A percentile compares a stretch with the other conserved stretches of the same genome.
Evolutionary conservation across 2,329 filamentous ascomycete species (phyloP).

Genomic region (Botrytis medusae): DNA sequence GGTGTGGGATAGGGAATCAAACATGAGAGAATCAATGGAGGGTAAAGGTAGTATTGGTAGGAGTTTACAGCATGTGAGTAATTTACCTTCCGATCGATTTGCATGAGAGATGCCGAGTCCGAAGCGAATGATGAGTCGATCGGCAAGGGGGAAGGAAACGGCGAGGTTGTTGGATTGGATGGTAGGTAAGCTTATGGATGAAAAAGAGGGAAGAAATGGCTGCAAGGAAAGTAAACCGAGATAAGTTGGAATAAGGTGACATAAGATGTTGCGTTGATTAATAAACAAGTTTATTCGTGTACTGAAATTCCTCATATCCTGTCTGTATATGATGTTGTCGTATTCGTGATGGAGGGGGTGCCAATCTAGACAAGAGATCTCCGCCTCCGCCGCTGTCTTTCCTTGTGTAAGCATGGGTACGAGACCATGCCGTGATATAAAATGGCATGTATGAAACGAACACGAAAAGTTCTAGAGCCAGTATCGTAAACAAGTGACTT

Average conservation of each 20-base stretch:
- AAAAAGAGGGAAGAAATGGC: not conserved
- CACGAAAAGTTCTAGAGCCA: not conserved
- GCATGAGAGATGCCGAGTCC: not conserved
- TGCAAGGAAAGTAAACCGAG: not conserved
- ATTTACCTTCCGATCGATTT: constrained; percentile 7
- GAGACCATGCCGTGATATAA: constrained; percentile 2
- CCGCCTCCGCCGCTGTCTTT: not conserved
- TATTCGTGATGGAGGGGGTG: not conserved
- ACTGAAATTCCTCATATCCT: not conserved
- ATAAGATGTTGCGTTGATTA: not conserved
- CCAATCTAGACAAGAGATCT: not conserved
- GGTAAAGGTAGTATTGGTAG: not conserved
- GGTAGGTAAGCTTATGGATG: not conserved
- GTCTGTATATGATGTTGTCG: not conserved
- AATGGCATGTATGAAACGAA: not conserved
- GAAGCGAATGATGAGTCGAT: not conserved
- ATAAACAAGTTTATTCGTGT: not conserved
- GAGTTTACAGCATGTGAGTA: constrained; percentile 4
- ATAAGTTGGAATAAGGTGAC: not conserved
- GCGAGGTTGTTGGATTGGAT: not conserved
- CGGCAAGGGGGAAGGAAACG: too few relatives aligned
- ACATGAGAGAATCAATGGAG: not conserved
- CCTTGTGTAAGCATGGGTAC: not conserved
- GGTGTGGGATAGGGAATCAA: not conserved
- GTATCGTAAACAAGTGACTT: not conserved